Percentiles rank a stretch among this genome's conserved stretches.
Conservation (phyloP, 495 filamentous ascomycete genomes). For the Penicillium fimorum region DNA sequence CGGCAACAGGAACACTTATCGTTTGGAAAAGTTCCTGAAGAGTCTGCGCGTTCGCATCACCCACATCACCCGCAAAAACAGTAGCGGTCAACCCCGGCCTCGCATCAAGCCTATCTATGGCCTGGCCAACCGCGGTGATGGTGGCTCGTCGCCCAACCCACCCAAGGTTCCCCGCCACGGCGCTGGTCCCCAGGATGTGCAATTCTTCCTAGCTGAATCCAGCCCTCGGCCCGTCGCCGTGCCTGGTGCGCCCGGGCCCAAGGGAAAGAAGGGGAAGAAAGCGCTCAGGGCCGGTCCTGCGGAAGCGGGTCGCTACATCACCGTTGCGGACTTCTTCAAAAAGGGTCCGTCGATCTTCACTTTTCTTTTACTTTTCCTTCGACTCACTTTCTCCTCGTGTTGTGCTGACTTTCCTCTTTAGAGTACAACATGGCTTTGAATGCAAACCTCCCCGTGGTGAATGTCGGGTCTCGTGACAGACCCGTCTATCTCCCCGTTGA, state of each 20-base stretch:
- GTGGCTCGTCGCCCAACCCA: conserved; percentile 25
- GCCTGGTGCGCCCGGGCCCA: conserved; percentile 6
- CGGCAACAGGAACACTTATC: conserved; percentile 14
- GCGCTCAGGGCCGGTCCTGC: conserved; percentile 33
- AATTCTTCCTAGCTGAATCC: conserved; percentile 41
- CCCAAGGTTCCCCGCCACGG: conserved; percentile 38
- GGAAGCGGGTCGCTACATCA: conserved; percentile 42
- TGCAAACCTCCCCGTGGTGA: conserved; percentile 60
- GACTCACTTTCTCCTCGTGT: conserved; percentile 4
- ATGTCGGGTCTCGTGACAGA: conserved; percentile 57
- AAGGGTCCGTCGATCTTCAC: conserved; percentile 34
- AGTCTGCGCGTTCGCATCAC: conserved; percentile 42
- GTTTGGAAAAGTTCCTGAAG: conserved; percentile 45
- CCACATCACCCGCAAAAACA: conserved; percentile 39
- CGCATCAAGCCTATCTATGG: conserved; percentile 46
- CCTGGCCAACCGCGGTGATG: conserved; percentile 45
- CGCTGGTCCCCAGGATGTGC: conserved; percentile 43
- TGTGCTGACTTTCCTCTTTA: conserved; percentile 13
- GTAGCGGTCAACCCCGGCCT: conserved; percentile 31
- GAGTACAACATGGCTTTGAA: conserved; percentile 45
- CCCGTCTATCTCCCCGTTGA: conserved; percentile 70
- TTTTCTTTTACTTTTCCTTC: neutral
- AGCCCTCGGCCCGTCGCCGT: conserved; percentile 14
- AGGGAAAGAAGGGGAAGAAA: conserved; percentile 38
- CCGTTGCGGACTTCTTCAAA: conserved; percentile 53